Base-by-base conservation (phyloP, 2,329 filamentous ascomycete species). In the Neonectria neomacrospora region DNA sequence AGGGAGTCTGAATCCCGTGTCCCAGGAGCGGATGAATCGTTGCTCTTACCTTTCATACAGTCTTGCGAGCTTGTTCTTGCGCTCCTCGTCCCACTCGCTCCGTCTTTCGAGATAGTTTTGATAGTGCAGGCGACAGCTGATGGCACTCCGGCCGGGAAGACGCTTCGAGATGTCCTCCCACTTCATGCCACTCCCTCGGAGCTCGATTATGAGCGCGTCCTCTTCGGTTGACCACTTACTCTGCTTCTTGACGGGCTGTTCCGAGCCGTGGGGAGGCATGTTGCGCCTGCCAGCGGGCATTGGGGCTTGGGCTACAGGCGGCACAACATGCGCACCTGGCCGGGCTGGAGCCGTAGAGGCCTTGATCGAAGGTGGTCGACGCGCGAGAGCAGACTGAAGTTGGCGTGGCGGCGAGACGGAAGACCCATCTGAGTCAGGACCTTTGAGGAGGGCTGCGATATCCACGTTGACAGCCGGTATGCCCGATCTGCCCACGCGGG, bases 91-190 rank as follows among this genome's bases (percentile, higher is more conserved):
- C 94, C 95, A 98, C 76, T 97, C 93, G 73, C 92, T 94, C 61
- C 94, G 87, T 74, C 94, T 88, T 79, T 99, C 96, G 56, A 97
- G 87, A 77, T 98, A 98, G 77, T 99, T 99, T 74, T 98, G 95
- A 78, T 97, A 98, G 75, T 97, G 94, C 54, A 98, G 85, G 45
- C 95, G 90, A 79, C 95, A 98, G 72, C 94, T 97, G 74, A 97
- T 97, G 61, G 94, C 91, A 79, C 94, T 97, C 71, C 96, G 88
- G 66, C 95, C 95, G 3, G 94, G 94, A 53, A 98, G 82, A 58
- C 91, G 88, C 81, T 95, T 96, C 66, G 93, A 96, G 73, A 98
- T 97, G 78, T 98, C 95, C 76, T 98, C 95, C 96, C 95, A 98
- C 77, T 98, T 98, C 93, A 97, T 97, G 9, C 93, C 92, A 71